A percentile compares a stretch with the other conserved stretches of the same genome.
Conservation (phyloP, 805 yeast species). For the Candida ulmi region DNA sequence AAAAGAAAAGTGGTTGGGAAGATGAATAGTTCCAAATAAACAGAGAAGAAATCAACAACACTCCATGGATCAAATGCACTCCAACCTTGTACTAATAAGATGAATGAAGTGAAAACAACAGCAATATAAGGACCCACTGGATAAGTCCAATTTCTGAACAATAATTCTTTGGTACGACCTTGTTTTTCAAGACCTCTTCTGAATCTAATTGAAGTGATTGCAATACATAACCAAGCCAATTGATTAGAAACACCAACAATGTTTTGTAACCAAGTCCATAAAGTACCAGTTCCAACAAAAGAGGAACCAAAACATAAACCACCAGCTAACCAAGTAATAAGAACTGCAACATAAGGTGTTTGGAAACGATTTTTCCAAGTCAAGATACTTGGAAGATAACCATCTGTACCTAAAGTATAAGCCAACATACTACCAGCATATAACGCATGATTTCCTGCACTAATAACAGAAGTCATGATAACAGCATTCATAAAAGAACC, state of each 20-base stretch:
- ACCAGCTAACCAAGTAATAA: slow-evolving; percentile 46
- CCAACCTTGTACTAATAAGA: slow-evolving; percentile 52
- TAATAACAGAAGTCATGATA: slow-evolving; percentile 52
- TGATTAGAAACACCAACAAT: slow-evolving; percentile 50
- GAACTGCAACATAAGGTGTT: slow-evolving; percentile 44
- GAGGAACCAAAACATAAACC: slow-evolving; percentile 59
- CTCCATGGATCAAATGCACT: slow-evolving; percentile 42
- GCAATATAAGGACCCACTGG: slow-evolving; percentile 47
- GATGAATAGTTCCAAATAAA: slow-evolving; percentile 40
- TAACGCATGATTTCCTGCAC: slow-evolving; percentile 43
- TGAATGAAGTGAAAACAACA: slow-evolving; percentile 35
- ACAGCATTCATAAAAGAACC: slow-evolving; percentile 59
- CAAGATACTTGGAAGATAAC: slow-evolving; percentile 42
- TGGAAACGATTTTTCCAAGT: slow-evolving; percentile 36
- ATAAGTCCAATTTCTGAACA: slow-evolving; percentile 43
- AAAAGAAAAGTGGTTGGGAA: slow-evolving; percentile 39
- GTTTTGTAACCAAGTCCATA: slow-evolving; percentile 49
- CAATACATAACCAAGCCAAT: slow-evolving; percentile 45
- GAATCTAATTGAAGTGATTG: slow-evolving; percentile 43
- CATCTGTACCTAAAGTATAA: slow-evolving; percentile 45
- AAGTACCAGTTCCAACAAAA: slow-evolving; percentile 45
- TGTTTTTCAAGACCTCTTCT: slow-evolving; percentile 40
- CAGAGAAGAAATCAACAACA: slow-evolving; percentile 35
- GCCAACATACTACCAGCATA: slow-evolving; percentile 51
- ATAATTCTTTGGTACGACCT: slow-evolving; percentile 36